Evolutionary conservation across 805 yeast species (phyloP), one percentile per base, ranked within the genome.

Genomic region (Pichia californica): DNA sequence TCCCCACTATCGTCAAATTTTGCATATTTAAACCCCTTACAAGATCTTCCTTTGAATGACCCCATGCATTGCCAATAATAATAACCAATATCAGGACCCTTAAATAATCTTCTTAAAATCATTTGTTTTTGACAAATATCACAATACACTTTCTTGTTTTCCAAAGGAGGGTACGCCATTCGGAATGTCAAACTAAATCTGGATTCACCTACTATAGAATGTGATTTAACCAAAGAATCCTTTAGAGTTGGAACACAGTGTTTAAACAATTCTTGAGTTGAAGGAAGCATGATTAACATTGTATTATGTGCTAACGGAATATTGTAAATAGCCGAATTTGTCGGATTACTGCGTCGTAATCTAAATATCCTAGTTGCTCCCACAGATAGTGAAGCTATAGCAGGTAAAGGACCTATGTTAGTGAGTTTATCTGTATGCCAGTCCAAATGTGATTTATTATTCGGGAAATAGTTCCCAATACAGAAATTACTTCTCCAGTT

Each of bases 371-470:
- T 65, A 0, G 83, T 74, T 3, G 81, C 74, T 0, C 95, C 95
- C 8, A 85, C 55, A 3, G 86, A 77, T 3, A 83, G 41, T 1
- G 89, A 79, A 0, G 81, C 87, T 38, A 86, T 77, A 31, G 69
- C 69, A 5, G 84, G 78, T 45, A 79, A 74, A 0, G 93, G 89
- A 0, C 94, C 95, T 19, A 83, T 69, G 39, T 78, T 70, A 0
- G 87, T 79, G 48, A 85, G 58, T 44, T 84, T 73, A 58, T 85
- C 95, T 2, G 88, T 79, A 57, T 85, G 94, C 77, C 81, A 83
- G 39, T 82, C 88, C 27, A 84, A 69, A 47, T 77, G 67, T 46
- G 74, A 74, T 5, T 66, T 61, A 8, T 72, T 67, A 5, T 64
- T 61, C 7, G 70, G 72, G 58, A 77, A 85, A 41, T 66, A 62